phyloP scores from a whole-genome alignment of 2,329 filamentous ascomycete species.

The Pseudopithomyces maydicus region DNA sequence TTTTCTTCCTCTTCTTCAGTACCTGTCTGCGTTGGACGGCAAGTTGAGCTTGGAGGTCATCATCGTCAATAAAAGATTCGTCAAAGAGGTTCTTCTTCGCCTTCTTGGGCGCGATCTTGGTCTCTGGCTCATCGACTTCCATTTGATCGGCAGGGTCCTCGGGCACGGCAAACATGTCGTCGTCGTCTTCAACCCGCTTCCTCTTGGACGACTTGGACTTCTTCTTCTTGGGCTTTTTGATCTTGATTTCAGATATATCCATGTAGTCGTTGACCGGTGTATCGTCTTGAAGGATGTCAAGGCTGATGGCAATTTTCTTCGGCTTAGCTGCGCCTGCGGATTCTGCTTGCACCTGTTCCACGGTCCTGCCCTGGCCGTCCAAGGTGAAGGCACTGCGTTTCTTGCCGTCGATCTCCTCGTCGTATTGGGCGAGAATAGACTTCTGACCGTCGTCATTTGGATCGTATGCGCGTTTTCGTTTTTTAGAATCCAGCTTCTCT shows the following conservation, averaged over 20 bases:
- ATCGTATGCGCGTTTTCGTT: conserved; percentile 87
- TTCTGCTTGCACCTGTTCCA: conserved; percentile 64
- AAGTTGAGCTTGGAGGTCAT: conserved; percentile 85
- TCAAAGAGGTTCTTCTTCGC: conserved; percentile 70
- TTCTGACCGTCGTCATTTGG: conserved; percentile 73
- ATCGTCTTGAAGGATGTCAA: conserved; percentile 72
- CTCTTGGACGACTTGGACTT: conserved; percentile 39
- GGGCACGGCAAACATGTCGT: conserved; percentile 56
- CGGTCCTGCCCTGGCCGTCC: conserved; percentile 73
- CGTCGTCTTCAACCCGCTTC: conserved; percentile 58
- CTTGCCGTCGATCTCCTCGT: conserved; percentile 92
- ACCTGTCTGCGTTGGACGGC: conserved; percentile 81
- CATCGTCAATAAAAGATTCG: conserved; percentile 82
- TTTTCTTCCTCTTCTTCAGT: conserved; percentile 89
- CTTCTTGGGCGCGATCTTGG: conserved; percentile 30
- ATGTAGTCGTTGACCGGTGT: conserved; percentile 83
- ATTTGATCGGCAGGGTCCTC: conserved; percentile 56
- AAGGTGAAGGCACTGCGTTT: conserved; percentile 87
- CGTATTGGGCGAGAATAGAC: conserved; percentile 84
- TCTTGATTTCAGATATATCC: conserved; percentile 82
- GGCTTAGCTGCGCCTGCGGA: conserved; percentile 59
- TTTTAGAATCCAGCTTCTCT: conserved; percentile 84
- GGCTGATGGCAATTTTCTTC: conserved; percentile 72
- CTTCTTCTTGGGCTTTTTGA: conserved; percentile 65
- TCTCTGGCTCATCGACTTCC: conserved; percentile 69